phyloP scores from a whole-genome alignment of 2,329 filamentous ascomycete species.

The Alternaria arborescens region DNA sequence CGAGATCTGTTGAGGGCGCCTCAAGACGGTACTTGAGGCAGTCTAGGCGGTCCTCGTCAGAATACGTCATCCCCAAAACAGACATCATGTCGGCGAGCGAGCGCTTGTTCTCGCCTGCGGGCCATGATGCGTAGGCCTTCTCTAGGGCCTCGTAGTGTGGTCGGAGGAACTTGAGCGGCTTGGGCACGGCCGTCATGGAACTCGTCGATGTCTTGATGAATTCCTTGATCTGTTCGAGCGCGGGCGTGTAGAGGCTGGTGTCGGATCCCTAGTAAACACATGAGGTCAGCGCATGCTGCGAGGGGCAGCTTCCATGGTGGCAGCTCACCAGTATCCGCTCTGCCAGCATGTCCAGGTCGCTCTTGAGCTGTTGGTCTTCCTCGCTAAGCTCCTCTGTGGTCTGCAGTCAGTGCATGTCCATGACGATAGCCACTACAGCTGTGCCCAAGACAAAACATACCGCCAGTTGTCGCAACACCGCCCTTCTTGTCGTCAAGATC shows the following conservation, averaged over 20 bases:
- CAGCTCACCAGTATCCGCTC: conserved; percentile 82
- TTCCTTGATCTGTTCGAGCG: conserved; percentile 94
- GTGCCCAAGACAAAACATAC: conserved; percentile 49
- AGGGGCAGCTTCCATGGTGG: conserved; percentile 13
- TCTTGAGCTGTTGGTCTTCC: conserved; percentile 98
- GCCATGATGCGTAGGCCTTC: conserved; percentile 89
- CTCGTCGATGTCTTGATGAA: conserved; percentile 99
- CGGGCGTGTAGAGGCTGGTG: conserved; percentile 85
- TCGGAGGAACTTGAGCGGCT: conserved; percentile 96
- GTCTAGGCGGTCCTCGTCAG: conserved; percentile 93
- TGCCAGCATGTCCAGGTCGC: conserved; percentile 96
- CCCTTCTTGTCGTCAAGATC: conserved; percentile 83
- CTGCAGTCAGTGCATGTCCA: conserved; percentile 43
- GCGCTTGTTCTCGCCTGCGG: conserved; percentile 80
- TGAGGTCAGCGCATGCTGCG: conserved; percentile 36
- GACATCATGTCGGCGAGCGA: conserved; percentile 94
- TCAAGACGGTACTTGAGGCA: conserved; percentile 95
- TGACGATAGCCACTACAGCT: conserved; percentile 17
- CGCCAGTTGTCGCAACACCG: conserved; percentile 69
- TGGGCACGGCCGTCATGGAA: conserved; percentile 98
- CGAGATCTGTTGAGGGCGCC: conserved; percentile 88
- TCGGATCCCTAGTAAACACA: conserved; percentile 74
- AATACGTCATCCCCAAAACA: conserved; percentile 98
- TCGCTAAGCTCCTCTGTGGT: conserved; percentile 88
- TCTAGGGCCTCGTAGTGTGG: conserved; percentile 93